A percentile compares a stretch with the other conserved stretches of the same genome.
These are phyloP conservation scores for Colletotrichum caudatum DNA, from an alignment of 2,329 filamentous ascomycete species.

Conservation along the genomic window DNA sequence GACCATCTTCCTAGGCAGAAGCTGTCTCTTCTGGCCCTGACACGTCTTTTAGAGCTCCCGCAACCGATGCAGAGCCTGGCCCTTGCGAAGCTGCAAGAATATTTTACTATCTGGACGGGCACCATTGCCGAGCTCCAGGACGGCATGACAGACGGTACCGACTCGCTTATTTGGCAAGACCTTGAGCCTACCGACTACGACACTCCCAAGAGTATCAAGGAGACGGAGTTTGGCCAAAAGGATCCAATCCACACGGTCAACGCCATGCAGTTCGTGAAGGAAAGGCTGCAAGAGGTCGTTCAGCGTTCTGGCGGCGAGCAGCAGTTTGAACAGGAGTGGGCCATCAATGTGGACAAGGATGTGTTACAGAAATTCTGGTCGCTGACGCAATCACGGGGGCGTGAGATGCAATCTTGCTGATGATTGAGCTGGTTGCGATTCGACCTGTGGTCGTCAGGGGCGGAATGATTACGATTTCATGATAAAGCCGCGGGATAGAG, in stretches of 20 bases:
- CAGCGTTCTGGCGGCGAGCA: slow-evolving; percentile 72
- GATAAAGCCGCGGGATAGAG: slow-evolving; percentile 25
- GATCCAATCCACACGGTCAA: slow-evolving; percentile 78
- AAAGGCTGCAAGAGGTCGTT: slow-evolving; percentile 71
- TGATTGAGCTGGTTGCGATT: slow-evolving; percentile 4
- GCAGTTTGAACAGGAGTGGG: slow-evolving; percentile 75
- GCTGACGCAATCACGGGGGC: slow-evolving; percentile 23
- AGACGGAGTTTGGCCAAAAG: slow-evolving; percentile 63
- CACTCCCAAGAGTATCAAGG: slow-evolving; percentile 66
- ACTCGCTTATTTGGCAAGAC: slow-evolving; percentile 63
- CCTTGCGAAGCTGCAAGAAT: slow-evolving; percentile 74
- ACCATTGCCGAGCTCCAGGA: slow-evolving; percentile 75
- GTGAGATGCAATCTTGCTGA: background rate
- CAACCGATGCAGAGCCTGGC: slow-evolving; percentile 69
- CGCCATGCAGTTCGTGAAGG: slow-evolving; percentile 72
- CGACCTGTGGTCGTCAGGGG: background rate
- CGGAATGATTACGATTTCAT: slow-evolving; percentile 35
- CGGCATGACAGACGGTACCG: slow-evolving; percentile 63
- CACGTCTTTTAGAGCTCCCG: slow-evolving; percentile 75
- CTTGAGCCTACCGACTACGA: slow-evolving; percentile 64
- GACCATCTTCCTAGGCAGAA: slow-evolving; percentile 75
- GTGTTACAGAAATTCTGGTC: slow-evolving; percentile 72
- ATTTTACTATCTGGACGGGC: slow-evolving; percentile 81
- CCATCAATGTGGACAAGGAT: slow-evolving; percentile 80
- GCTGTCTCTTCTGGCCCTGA: slow-evolving; percentile 78